Base-by-base conservation (phyloP, 2,329 filamentous ascomycete species). In the Colletotrichum tabaci region DNA sequence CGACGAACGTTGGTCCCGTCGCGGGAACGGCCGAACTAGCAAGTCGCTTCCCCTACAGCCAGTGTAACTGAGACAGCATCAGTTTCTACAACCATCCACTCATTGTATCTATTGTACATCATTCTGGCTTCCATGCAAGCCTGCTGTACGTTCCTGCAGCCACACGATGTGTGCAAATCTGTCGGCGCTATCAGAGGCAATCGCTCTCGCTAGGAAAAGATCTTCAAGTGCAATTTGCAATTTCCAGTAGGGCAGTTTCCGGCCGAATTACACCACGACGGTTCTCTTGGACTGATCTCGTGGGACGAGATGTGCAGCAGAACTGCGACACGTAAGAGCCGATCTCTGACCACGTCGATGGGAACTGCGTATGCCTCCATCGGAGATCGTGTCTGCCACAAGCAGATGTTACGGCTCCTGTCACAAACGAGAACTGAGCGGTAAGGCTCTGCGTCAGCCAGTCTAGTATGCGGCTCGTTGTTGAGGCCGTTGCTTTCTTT, bases 351-450 rank as follows among this genome's bases (percentile, higher is more conserved):
- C 44, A 13, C 15, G 15, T 30, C 21, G 55, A 55, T 53, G 12
- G 18, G 40, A 35, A 35, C 30, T 35, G 30, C 30, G 30, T 9
- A 35, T 56, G 61, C 44, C 15, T 16, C 47, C 38, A 55, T 38
- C 52, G 50, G 16, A 18, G 42, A 46, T 52, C 30, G 50, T 13
- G 26, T 40, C 23, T 57, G 23, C 18, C 49, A 30, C 23, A 12
- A 44, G 49, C 61, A 46, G 38, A 16, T 21, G 40, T 44, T 30
- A 38, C n/a, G 52, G 18, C 46, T 23, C 26, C 50, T 38, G n/a
- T 67, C 64, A 67, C 15, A 47, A 62, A 62, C 38, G 65, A 72
- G 16, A 52, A 62, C 16, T 61, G 52, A 55, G 40, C 3, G 53
- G 40, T 44, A 18, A 38, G n/a, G 21, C 46, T n/a, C 16, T 26